Percentiles rank a stretch among this genome's conserved stretches.
phyloP scores from a whole-genome alignment of 2,329 filamentous ascomycete genomes.

The Didymella pomorum region DNA sequence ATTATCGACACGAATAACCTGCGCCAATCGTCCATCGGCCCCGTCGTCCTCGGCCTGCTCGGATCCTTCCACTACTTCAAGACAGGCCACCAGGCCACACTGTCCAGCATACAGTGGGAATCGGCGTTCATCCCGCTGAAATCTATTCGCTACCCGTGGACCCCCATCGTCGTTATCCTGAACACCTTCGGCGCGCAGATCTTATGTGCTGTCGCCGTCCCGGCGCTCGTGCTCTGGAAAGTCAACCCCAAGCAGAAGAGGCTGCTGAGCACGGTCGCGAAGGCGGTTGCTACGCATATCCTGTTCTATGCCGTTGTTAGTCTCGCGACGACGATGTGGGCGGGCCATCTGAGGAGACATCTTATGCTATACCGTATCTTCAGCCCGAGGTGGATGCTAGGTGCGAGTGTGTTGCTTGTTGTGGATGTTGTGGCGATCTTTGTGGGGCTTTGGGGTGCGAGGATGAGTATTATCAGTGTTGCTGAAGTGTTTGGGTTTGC shows the following conservation, averaged over 20 bases:
- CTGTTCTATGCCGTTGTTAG: constrained; percentile 84
- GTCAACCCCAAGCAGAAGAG: constrained; percentile 72
- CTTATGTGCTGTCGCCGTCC: constrained; percentile 78
- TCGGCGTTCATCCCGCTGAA: constrained; percentile 88
- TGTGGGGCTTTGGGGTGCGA: constrained; percentile 75
- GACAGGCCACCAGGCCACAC: constrained; percentile 90
- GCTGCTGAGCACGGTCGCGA: constrained; percentile 73
- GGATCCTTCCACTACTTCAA: constrained; percentile 97
- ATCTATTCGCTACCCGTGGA: constrained; percentile 87
- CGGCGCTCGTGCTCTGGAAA: constrained; percentile 89
- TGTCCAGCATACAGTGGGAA: constrained; percentile 95
- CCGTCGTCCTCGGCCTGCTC: constrained; percentile 83
- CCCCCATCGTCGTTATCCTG: constrained; percentile 77
- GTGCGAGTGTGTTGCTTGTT: constrained; percentile 72
- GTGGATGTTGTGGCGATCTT: constrained; percentile 78
- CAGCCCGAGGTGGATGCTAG: constrained; percentile 87
- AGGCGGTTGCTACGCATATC: constrained; percentile 76
- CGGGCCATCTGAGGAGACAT: constrained; percentile 85
- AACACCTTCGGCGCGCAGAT: constrained; percentile 94
- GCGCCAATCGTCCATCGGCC: constrained; percentile 77
- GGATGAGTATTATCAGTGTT: constrained; percentile 79
- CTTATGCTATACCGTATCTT: constrained; percentile 98
- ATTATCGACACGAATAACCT: constrained; percentile 69
- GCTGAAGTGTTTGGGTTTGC: constrained; percentile 81
- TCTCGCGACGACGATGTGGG: constrained; percentile 88